A percentile compares a stretch with the other conserved stretches of the same genome.
These are phyloP conservation scores for Tarenaya hassleriana DNA, from an alignment of 345 rosid genomes.

Conservation along the genomic window DNA sequence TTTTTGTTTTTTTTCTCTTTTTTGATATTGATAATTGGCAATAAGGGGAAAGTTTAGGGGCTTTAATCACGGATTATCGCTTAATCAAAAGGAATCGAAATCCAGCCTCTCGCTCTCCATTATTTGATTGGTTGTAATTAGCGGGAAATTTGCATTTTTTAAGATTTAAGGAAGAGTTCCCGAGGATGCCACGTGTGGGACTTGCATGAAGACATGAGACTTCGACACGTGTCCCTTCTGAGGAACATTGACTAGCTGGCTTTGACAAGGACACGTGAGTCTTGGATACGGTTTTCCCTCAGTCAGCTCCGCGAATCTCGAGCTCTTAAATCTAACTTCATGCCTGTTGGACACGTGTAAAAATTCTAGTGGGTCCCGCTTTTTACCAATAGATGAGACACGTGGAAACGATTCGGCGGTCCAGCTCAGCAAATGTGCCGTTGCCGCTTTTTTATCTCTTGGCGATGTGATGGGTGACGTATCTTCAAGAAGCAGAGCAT, in stretches of 20 bases:
- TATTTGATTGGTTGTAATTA: conserved; percentile 22
- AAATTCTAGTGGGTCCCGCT: background rate
- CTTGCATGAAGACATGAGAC: background rate
- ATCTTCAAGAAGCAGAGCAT: too few species aligned
- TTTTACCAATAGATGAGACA: background rate
- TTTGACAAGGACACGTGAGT: conserved; percentile 26
- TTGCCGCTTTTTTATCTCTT: background rate
- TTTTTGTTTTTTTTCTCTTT: background rate
- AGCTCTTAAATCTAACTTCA: background rate
- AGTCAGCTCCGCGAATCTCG: conserved; percentile 25
- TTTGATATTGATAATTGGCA: conserved; percentile 16
- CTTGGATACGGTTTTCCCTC: conserved; percentile 5
- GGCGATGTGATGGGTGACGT: background rate
- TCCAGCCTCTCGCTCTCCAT: conserved; percentile 9
- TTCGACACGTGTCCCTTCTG: conserved; percentile 17
- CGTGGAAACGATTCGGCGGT: conserved; percentile 1
- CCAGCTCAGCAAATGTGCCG: conserved; percentile 23
- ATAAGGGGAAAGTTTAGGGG: conserved; percentile 23
- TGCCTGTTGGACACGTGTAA: conserved; percentile 9
- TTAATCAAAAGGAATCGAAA: conserved; percentile 6
- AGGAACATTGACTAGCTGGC: conserved; percentile 16
- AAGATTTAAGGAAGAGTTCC: background rate
- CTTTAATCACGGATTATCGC: conserved; percentile 34
- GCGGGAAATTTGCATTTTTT: conserved; percentile 18
- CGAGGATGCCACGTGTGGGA: conserved; percentile 17